phyloP scores from a whole-genome alignment of 2,329 filamentous ascomycete genomes.

The Xylariaceae sp. region DNA sequence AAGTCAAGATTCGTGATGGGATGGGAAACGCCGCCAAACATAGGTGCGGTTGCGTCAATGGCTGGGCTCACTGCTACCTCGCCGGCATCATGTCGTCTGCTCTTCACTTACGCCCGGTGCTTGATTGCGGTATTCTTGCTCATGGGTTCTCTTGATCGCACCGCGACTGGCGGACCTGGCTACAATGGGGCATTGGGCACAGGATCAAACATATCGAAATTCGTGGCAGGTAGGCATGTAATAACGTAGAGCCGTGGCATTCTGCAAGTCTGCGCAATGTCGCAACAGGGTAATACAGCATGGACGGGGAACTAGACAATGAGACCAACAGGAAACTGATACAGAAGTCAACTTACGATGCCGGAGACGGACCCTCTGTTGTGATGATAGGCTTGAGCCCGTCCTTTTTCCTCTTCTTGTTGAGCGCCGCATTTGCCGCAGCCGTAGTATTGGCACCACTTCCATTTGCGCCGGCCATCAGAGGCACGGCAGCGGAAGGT shows the following conservation, averaged over 20 bases:
- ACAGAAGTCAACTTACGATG: constrained; percentile 27
- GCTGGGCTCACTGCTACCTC: not conserved
- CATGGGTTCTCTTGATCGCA: too few species aligned
- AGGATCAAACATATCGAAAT: too few species aligned
- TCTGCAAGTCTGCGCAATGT: too few species aligned
- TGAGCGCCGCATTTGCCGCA: constrained; percentile 27
- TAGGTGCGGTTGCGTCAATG: constrained; percentile 15
- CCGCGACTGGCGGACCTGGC: too few species aligned
- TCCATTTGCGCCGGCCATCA: constrained; percentile 35
- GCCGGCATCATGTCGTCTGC: too few species aligned
- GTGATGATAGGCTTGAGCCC: constrained; percentile 74
- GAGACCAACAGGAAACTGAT: constrained; percentile 2
- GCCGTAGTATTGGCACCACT: constrained; percentile 24
- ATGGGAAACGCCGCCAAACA: constrained; percentile 2
- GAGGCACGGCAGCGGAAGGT: constrained; percentile 20
- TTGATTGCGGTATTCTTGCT: too few species aligned
- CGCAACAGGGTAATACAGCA: not conserved
- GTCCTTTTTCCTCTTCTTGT: constrained; percentile 75
- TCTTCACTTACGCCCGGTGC: too few species aligned
- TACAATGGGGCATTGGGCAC: too few species aligned
- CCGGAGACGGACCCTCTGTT: constrained; percentile 52
- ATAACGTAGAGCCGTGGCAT: too few species aligned
- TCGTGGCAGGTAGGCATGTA: too few species aligned
- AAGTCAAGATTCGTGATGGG: constrained; percentile 9
- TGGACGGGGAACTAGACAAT: not conserved